These are phyloP conservation scores for Phytophthora capsici DNA, from an alignment of 352 stramenopile genomes.

Conservation along the genomic window DNA sequence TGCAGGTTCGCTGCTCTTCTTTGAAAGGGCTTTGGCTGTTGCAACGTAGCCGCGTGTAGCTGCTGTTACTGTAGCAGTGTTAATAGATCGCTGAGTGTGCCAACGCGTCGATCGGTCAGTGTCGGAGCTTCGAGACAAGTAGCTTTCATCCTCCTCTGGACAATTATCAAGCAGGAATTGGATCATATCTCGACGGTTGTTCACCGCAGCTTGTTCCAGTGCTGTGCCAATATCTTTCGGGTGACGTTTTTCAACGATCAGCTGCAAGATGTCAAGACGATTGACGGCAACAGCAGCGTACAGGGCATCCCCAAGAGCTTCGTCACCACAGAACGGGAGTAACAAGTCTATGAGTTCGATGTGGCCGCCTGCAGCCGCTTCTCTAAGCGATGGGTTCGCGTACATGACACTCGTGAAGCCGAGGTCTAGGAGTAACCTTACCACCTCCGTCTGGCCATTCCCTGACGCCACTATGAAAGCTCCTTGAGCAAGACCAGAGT, in stretches of 20 bases:
- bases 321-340: conserved; percentile 18
- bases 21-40: conserved; percentile 5
- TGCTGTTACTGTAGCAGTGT: conserved; percentile 7
- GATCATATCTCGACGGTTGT: conserved; percentile 13
- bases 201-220: conserved; percentile 11
- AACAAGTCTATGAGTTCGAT: conserved; percentile 10
- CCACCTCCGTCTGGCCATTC: conserved; percentile 13
- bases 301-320: conserved; percentile 10
- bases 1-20: conserved; percentile 17
- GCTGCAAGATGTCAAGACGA: conserved; percentile 11
- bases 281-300: conserved; percentile 6
- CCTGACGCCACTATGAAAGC: conserved; percentile 20
- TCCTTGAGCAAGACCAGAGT: conserved; percentile 19
- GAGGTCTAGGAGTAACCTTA: conserved; percentile 3
- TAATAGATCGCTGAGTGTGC: conserved; percentile 18
- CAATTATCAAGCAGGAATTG: conserved; percentile 17
- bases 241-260: conserved; percentile 19
- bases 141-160: conserved; percentile 13
- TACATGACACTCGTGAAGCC: conserved; percentile 20
- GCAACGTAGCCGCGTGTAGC: conserved; percentile 5
- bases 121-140: conserved; percentile 5
- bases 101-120: conserved; percentile 7
- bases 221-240: conserved; percentile 16
- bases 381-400: conserved; percentile 16
- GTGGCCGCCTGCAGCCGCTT: conserved; percentile 16